Evolutionary conservation across 139 green algal genomes (phyloP), one percentile per base, ranked within the genome.

Genomic region (Tetratostichococcus sp.): DNA sequence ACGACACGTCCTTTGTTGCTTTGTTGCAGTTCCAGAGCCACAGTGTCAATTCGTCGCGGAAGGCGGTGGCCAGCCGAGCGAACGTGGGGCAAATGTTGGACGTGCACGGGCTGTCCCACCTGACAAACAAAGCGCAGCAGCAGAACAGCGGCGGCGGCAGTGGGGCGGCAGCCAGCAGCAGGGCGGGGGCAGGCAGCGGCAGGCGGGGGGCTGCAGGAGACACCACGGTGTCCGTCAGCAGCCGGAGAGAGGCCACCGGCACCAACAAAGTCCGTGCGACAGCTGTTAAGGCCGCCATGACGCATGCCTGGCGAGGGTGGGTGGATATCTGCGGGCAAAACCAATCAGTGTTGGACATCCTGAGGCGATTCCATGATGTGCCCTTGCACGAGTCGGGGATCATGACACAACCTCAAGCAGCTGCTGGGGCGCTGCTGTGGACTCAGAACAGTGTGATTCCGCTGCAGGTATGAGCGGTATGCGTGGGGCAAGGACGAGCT

Each of bases 401-500:
- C 39, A 50, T 11, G 6, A 50, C 39, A 21, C 39, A 50, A 50
- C 39, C 6, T 50, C 11, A 50, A 50, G 39, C 39, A 50, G 6
- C 11, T 50, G 39, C 39, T 50, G 8, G 11, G 39, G 8, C 39
- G 6, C 39, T 50, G 39, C 39, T 50, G 39, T 11, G 6, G 39
- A 11, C n/a, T n/a, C n/a, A n/a, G n/a, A n/a, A n/a, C n/a, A n/a
- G n/a, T 28, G 19, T 2, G 11, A 62, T 26, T 2, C 14, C 19
- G 19, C 19, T 26, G 50, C 50, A 62, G 50, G 50, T 62, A 62
- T 17, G 50, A 62, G 50, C 11, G 19, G 25, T 84, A 89, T 43
- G 86, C 86, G 0, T 92, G 83, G 86, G 89, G 89, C n/a, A 35
- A 42, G 5, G 88, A 93, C 65, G 89, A 94, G 75, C 84, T 94